phyloP scores from a whole-genome alignment of 2,329 filamentous ascomycete genomes.

The Neonectria ditissima region DNA sequence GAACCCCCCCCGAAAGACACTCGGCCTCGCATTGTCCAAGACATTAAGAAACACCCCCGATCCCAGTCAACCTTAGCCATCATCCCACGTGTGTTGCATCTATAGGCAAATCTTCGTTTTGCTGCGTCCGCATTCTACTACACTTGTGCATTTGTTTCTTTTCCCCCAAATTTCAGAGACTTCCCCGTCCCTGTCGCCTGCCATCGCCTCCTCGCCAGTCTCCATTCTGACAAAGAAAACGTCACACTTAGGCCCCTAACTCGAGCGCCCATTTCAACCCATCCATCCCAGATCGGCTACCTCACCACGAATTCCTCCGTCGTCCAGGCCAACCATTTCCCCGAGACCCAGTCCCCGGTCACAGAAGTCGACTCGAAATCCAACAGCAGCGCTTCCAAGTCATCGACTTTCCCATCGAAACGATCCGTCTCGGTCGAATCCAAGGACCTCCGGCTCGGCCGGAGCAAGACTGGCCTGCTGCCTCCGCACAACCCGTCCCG shows the following conservation, averaged over 20 bases:
- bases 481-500: slow-evolving; percentile 56
- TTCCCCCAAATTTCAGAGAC: neutral
- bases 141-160: neutral
- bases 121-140: slow-evolving; percentile 29
- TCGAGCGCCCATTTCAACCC: slow-evolving; percentile 57
- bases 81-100: slow-evolving; percentile 22
- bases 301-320: slow-evolving; percentile 77
- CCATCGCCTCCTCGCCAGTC: slow-evolving; percentile 32
- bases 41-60: slow-evolving; percentile 4
- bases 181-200: slow-evolving; percentile 30
- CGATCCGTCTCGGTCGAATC: slow-evolving; percentile 42
- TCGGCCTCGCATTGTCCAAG: slow-evolving; percentile 31
- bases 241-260: slow-evolving; percentile 42
- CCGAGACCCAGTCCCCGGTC: slow-evolving; percentile 36
- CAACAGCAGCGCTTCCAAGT: slow-evolving; percentile 42
- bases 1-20: slow-evolving; percentile 13
- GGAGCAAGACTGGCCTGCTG: slow-evolving; percentile 43
- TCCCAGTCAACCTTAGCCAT: slow-evolving; percentile 24
- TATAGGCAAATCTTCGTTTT: slow-evolving; percentile 21
- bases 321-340: slow-evolving; percentile 67
- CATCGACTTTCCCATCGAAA: slow-evolving; percentile 41
- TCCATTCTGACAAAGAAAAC: slow-evolving; percentile 39
- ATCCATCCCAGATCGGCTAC: slow-evolving; percentile 75
- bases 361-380: slow-evolving; percentile 42
- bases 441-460: slow-evolving; percentile 42